Evolutionary conservation across 1,139 yeast genomes (phyloP).

Genomic region (Arxiozyma heterogenica): DNA sequence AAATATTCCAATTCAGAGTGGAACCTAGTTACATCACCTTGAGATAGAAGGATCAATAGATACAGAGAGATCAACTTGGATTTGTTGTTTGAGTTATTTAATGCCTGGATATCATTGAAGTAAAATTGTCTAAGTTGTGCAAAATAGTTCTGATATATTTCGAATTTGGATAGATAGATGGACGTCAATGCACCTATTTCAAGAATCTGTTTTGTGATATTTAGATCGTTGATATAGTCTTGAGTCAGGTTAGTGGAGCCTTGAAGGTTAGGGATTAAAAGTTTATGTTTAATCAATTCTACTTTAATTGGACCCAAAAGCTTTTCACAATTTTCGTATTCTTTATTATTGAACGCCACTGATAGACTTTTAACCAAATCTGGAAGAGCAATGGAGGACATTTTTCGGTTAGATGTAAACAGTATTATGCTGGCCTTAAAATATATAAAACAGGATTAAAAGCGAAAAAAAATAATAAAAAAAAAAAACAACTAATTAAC

Average conservation of each 20-base stretch:
- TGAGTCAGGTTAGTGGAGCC: slow-evolving; percentile 32
- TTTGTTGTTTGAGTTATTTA: slow-evolving; percentile 54
- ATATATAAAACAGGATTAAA: no score
- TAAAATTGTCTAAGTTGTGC: slow-evolving; percentile 76
- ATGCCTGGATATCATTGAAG: slow-evolving; percentile 32
- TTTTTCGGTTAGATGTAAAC: background rate
- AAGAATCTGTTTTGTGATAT: slow-evolving; percentile 69
- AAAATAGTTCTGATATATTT: slow-evolving; percentile 59
- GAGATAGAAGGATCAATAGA: slow-evolving; percentile 64
- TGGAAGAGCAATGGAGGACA: slow-evolving; percentile 10
- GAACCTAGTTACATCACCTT: slow-evolving; percentile 78
- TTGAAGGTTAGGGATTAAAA: slow-evolving; percentile 55
- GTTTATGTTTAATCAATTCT: slow-evolving; percentile 65
- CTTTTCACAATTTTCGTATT: slow-evolving; percentile 52
- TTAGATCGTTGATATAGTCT: slow-evolving; percentile 52
- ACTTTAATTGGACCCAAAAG: slow-evolving; percentile 66
- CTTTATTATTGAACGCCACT: slow-evolving; percentile 48
- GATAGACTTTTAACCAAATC: slow-evolving; percentile 61
- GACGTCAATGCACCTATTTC: slow-evolving; percentile 82
- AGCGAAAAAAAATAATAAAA: no score
- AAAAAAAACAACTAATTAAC: no score
- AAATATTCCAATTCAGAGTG: slow-evolving; percentile 81
- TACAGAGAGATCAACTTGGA: slow-evolving; percentile 73
- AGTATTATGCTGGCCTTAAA: no score
- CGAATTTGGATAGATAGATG: slow-evolving; percentile 54